Base-by-base conservation (phyloP, 306 rosid genomes). In the Prunus mongolica region DNA sequence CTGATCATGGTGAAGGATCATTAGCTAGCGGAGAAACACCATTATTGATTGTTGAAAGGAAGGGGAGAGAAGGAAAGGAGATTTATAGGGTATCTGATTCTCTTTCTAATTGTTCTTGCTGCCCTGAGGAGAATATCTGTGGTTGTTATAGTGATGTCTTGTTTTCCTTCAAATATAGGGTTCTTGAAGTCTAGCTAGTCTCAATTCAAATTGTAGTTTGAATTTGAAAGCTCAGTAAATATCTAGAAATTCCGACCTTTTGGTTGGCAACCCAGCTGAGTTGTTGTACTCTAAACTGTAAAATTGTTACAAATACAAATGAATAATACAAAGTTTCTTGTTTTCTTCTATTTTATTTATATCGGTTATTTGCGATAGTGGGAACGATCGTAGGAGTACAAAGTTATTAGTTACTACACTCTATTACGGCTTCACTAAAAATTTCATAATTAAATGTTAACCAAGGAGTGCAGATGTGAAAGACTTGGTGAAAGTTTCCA, bases 401-500 rank as follows among this genome's bases (percentile, higher is more conserved):
- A 28, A 32, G 5, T 5, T 24, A 24, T 24, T 32, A 5, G 52
- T 44, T 19, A 16, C 3, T 24, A 19, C 9, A 38, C 2, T 32
- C 12, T 47, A 38, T 28, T 3, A 28, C 30, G 0, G 44, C 44
- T 38, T 38, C 8, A 38, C 2, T 38, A 1, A 38, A 38, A 38
- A 52, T 52, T 6, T 52, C 20, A 52, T n/a, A 4, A 45, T 47
- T 47, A 2, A 8, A 9, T 50, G 45, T 56, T 67, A 66, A 89
- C 81, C 81, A 57, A 67, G 69, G 68, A 89, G 89, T 28, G 96
- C 91, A 38, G 88, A 82, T 75, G 71, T 88, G 24, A 94, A 79
- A 65, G 93, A 76, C 74, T 72, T 86, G 78, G 87, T 62, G 75
- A 85, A 86, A 47, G 12, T 74, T 84, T 84, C 96, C 18, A 94